Conservation (phyloP, 371 early-diverging fungal species). For the Blakeslea trispora region DNA sequence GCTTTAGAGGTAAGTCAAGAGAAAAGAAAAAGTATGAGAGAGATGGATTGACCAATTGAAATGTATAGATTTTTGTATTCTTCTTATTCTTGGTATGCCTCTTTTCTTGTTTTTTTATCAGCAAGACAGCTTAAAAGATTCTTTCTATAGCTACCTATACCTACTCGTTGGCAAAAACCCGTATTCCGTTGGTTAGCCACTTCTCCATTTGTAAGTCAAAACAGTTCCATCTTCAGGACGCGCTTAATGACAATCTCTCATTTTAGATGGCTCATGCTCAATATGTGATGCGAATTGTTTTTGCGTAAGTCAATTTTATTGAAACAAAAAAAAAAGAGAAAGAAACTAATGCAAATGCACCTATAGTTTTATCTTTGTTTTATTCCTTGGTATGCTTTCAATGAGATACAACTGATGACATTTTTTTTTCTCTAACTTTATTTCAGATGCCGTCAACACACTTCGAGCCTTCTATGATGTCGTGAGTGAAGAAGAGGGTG, state of each 20-base stretch:
- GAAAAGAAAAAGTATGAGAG: background rate
- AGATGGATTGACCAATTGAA: background rate
- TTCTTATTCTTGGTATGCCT: slow-evolving; percentile 46
- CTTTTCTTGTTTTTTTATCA: no score
- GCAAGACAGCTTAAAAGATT: no score
- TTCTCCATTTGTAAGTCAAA: slow-evolving; percentile 23
- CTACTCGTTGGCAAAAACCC: slow-evolving; percentile 54
- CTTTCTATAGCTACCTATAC: slow-evolving; percentile 47
- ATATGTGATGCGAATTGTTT: slow-evolving; percentile 53
- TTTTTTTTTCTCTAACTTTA: background rate
- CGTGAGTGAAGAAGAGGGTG: slow-evolving; percentile 31
- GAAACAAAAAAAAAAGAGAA: no score
- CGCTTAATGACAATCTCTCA: slow-evolving; percentile 1
- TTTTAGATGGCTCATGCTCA: slow-evolving; percentile 44
- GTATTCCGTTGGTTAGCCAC: slow-evolving; percentile 52
- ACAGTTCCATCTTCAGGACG: background rate
- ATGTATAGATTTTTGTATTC: slow-evolving; percentile 44
- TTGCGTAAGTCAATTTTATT: slow-evolving; percentile 60
- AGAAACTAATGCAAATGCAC: background rate
- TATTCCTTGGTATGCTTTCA: slow-evolving; percentile 56
- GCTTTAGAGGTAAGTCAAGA: slow-evolving; percentile 37
- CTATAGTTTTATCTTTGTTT: slow-evolving; percentile 56
- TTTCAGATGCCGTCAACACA: slow-evolving; percentile 64
- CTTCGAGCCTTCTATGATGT: slow-evolving; percentile 45
- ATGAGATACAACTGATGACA: background rate